Evolutionary conservation across 306 rosid species (phyloP).

Genomic region (Quercus dentata): DNA sequence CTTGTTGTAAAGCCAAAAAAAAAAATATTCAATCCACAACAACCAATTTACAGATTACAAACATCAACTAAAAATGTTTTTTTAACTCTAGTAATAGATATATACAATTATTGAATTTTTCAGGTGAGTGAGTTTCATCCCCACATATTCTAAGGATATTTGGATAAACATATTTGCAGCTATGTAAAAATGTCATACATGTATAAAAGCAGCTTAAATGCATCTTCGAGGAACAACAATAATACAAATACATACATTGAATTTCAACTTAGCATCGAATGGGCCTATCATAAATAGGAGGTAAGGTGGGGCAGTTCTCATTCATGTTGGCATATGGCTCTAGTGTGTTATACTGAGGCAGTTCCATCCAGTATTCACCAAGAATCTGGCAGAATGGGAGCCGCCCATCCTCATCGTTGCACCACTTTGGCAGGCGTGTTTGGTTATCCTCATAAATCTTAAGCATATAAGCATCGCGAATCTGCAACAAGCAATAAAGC

Average conservation of each 20-base stretch:
- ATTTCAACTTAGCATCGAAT: slow-evolving; percentile 35
- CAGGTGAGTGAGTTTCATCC: background rate
- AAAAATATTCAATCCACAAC: background rate
- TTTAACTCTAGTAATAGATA: background rate
- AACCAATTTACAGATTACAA: background rate
- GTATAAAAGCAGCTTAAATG: background rate
- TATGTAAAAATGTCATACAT: background rate
- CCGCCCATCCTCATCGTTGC: slow-evolving; percentile 53
- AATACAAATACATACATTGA: background rate
- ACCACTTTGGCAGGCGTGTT: slow-evolving; percentile 83
- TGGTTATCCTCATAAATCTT: slow-evolving; percentile 78
- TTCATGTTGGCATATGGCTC: slow-evolving; percentile 88
- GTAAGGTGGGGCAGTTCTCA: slow-evolving; percentile 88
- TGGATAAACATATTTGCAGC: background rate
- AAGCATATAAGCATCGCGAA: slow-evolving; percentile 92
- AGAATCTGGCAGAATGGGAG: slow-evolving; percentile 97
- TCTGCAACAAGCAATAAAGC: slow-evolving; percentile 36
- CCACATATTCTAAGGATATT: background rate
- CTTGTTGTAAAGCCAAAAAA: too few species aligned
- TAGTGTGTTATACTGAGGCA: slow-evolving; percentile 80
- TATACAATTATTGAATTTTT: background rate
- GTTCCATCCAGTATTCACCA: slow-evolving; percentile 88
- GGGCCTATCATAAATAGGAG: slow-evolving; percentile 77
- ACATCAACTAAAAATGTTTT: background rate
- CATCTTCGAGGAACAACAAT: background rate